These are phyloP conservation scores for Boletellus ananas DNA, from an alignment of 768 basidiomycete species.

Conservation along the genomic window DNA sequence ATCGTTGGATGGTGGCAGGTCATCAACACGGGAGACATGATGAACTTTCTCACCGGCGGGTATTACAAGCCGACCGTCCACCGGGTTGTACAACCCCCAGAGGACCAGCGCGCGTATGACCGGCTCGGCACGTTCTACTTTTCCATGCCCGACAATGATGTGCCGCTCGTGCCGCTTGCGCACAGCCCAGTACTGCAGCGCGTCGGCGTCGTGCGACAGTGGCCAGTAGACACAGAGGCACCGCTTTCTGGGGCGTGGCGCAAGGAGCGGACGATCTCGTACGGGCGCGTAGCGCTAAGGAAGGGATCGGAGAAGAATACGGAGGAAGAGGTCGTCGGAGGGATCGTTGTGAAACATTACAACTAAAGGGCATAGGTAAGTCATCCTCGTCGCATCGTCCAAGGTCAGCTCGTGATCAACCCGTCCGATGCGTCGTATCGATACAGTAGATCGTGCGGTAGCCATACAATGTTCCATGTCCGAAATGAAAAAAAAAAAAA, in stretches of 20 bases:
- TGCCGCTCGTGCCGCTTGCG: conserved; percentile 40
- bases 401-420: too few relatives aligned
- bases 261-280: conserved; percentile 45
- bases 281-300: conserved; percentile 45
- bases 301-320: conserved; percentile 38
- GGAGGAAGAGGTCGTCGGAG: conserved; percentile 53
- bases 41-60: conserved; percentile 57
- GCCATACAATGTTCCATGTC: too few relatives aligned
- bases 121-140: conserved; percentile 60
- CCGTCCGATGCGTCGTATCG: too few relatives aligned
- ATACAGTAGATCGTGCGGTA: too few relatives aligned
- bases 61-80: conserved; percentile 59
- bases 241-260: conserved; percentile 52
- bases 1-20: conserved; percentile 33
- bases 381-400: too few relatives aligned
- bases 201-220: conserved; percentile 36
- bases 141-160: conserved; percentile 46
- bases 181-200: conserved; percentile 48
- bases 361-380: conserved; percentile 35
- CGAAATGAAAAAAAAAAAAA: too few relatives aligned
- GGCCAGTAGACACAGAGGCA: conserved; percentile 33
- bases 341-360: conserved; percentile 55
- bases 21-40: conserved; percentile 55
- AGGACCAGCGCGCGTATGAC: conserved; percentile 44
- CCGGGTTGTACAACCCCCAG: conserved; percentile 55